Evolutionary conservation across 106 monocot genomes (phyloP).

Genomic region (Agapanthus africanus): DNA sequence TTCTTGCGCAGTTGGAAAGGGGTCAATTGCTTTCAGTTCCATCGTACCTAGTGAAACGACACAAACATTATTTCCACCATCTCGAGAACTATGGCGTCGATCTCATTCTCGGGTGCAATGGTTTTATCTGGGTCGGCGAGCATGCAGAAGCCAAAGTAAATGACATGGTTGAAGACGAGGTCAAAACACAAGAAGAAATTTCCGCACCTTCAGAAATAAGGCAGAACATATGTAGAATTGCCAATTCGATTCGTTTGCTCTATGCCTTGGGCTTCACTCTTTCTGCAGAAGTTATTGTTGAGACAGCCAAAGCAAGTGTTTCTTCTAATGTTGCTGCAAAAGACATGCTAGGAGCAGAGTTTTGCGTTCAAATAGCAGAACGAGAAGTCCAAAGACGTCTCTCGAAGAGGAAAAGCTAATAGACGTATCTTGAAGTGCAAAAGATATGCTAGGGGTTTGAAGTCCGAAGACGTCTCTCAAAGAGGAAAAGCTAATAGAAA

Average conservation of each 20-base stretch:
- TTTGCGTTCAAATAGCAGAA: constrained; percentile 82
- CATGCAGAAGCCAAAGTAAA: constrained; percentile 37
- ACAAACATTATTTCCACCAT: constrained; percentile 95
- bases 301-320: constrained; percentile 46
- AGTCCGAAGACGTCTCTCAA: no score
- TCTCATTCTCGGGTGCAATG: constrained; percentile 92
- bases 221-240: constrained; percentile 69
- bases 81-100: constrained; percentile 73
- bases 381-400: constrained; percentile 60
- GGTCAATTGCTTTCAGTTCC: constrained; percentile 75
- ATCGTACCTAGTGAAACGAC: constrained; percentile 78
- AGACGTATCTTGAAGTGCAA: no score
- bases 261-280: constrained; percentile 72
- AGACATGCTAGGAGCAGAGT: constrained; percentile 83
- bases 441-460: no score
- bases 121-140: constrained; percentile 87
- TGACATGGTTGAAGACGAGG: constrained; percentile 29
- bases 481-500: no score
- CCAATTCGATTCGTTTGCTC: constrained; percentile 74
- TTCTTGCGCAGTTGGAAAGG: constrained; percentile 70
- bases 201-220: constrained; percentile 47
- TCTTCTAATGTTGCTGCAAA: constrained; percentile 42
- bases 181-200: constrained; percentile 1
- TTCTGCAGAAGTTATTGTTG: constrained; percentile 52
- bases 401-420: constrained; percentile 21